Evolutionary conservation across 805 yeast species (phyloP).

Genomic region (Starmerella apis): DNA sequence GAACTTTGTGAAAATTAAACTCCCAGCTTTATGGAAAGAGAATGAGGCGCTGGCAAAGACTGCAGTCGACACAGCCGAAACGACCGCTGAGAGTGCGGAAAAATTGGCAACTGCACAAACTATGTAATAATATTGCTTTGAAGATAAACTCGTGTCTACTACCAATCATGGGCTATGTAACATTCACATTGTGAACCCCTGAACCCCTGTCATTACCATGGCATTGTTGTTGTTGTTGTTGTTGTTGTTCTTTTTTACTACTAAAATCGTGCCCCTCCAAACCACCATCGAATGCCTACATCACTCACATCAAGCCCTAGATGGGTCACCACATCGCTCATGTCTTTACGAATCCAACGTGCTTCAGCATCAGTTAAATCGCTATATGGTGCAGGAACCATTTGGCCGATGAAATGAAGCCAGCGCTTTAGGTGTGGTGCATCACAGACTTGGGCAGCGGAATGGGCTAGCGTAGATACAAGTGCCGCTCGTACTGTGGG

Average conservation of each 20-base stretch:
- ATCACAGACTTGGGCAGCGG: slow-evolving; percentile 44
- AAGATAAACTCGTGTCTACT: too few species aligned
- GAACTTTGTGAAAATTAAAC: slow-evolving; percentile 67
- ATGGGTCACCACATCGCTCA: slow-evolving; percentile 19
- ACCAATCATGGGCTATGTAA: too few species aligned
- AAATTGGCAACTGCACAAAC: slow-evolving; percentile 7
- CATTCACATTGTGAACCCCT: neutral
- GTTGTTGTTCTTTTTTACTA: too few species aligned
- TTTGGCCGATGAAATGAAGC: slow-evolving; percentile 36
- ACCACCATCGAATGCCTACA: slow-evolving; percentile 31
- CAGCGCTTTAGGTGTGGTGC: slow-evolving; percentile 36
- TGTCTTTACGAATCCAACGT: slow-evolving; percentile 20
- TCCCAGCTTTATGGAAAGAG: slow-evolving; percentile 41
- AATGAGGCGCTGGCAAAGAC: neutral
- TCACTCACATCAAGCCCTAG: slow-evolving; percentile 26
- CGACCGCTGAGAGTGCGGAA: slow-evolving; percentile 13
- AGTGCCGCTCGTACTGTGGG: slow-evolving; percentile 41
- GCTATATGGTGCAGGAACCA: slow-evolving; percentile 31
- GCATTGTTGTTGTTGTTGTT: too few species aligned
- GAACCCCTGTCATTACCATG: too few species aligned
- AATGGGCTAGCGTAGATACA: slow-evolving; percentile 39
- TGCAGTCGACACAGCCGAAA: slow-evolving; percentile 6
- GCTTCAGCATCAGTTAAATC: slow-evolving; percentile 17
- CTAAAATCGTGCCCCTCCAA: slow-evolving; percentile 9
- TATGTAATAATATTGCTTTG: neutral